phyloP scores from a whole-genome alignment of 1,284 basidiomycete genomes.

The Fistulinella staudtii region DNA sequence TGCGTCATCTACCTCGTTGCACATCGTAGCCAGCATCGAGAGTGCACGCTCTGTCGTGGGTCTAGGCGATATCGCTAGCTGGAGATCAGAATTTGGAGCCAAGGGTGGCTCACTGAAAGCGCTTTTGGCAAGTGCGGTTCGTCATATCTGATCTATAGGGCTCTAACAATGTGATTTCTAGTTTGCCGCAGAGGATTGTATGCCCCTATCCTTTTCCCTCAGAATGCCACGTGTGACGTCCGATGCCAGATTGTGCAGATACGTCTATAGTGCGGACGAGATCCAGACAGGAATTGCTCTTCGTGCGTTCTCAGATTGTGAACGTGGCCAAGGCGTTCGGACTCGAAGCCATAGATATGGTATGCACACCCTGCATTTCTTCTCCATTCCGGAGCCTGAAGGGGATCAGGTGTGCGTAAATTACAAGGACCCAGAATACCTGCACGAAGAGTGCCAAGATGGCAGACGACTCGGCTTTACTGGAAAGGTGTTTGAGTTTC shows the following conservation, averaged over 20 bases:
- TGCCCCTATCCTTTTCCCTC: constrained; percentile 17
- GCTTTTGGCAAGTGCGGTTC: constrained; percentile 39
- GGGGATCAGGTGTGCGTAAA: constrained; percentile 76
- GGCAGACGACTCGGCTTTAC: constrained; percentile 78
- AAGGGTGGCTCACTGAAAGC: constrained; percentile 51
- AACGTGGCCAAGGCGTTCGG: constrained; percentile 83
- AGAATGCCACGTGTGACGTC: constrained; percentile 5
- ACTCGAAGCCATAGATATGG: constrained; percentile 88
- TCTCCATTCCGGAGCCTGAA: constrained; percentile 3
- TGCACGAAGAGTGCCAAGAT: constrained; percentile 76
- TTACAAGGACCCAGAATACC: constrained; percentile 72
- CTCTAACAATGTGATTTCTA: constrained; percentile 34
- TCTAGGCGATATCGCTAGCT: constrained; percentile 59
- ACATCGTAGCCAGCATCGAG: constrained; percentile 76
- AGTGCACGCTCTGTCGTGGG: constrained; percentile 66
- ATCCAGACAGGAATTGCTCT: constrained; percentile 74
- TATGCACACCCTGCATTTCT: constrained; percentile 24
- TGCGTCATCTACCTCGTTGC: constrained; percentile 38
- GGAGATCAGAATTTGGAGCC: constrained; percentile 47
- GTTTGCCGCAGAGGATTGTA: constrained; percentile 93
- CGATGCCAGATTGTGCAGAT: constrained; percentile 72
- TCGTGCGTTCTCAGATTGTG: constrained; percentile 82
- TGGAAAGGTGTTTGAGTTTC: constrained; percentile 59
- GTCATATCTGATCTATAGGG: constrained; percentile 33
- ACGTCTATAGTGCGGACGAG: constrained; percentile 81